Evolutionary conservation across 2,329 filamentous ascomycete species (phyloP).

Genomic region (Pyricularia grisea): DNA sequence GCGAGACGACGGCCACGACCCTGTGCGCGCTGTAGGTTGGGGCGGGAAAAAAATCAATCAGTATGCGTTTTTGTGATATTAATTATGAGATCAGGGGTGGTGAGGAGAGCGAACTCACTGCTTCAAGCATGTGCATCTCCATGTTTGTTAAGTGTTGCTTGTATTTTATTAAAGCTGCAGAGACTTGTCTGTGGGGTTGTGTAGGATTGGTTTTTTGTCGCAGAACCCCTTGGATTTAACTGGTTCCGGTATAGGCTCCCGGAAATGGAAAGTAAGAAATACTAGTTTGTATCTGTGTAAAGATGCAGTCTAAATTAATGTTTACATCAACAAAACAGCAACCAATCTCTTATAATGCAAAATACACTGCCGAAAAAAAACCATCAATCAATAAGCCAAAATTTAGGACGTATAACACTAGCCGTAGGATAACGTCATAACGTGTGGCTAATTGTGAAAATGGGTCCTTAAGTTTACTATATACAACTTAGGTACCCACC

Average conservation of each 20-base stretch:
- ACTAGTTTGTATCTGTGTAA: too few relatives aligned
- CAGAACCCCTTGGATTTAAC: background rate
- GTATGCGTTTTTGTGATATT: background rate
- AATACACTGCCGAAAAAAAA: background rate
- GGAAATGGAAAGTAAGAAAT: too few relatives aligned
- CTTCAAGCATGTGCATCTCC: background rate
- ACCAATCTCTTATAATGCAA: background rate
- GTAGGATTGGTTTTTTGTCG: background rate
- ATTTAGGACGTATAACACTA: background rate
- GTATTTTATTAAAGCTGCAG: background rate
- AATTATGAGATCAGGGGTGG: background rate
- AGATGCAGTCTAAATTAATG: too few relatives aligned
- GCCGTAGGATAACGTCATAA: background rate
- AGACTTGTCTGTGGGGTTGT: too few relatives aligned
- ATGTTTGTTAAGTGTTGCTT: background rate
- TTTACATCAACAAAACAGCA: background rate
- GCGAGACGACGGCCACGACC: background rate
- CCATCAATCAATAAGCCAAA: background rate
- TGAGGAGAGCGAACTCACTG: background rate
- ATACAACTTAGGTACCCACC: background rate
- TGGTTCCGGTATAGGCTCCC: too few relatives aligned
- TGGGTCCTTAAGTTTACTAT: background rate
- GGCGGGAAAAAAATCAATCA: background rate
- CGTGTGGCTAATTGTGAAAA: background rate
- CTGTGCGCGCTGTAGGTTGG: background rate